Evolutionary conservation across 306 rosid species (phyloP), one percentile per base, ranked within the genome.

Genomic region (Acmispon strigosus): DNA sequence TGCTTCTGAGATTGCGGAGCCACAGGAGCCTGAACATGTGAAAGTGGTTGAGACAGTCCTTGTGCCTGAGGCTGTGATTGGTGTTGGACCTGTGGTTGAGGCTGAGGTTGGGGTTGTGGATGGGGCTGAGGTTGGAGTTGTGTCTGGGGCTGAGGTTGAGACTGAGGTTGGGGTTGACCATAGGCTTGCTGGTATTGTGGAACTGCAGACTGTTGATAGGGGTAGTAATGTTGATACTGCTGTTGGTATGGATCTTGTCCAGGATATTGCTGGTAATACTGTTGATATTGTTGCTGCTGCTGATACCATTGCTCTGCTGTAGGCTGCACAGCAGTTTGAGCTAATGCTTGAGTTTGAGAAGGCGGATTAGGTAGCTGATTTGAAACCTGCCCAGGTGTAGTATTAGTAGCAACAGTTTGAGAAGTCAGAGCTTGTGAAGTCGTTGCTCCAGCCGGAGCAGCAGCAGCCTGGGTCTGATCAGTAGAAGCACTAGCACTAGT

Each of bases 221-320:
- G 95, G 73, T 91, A 84, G 76, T 87, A 89, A 13, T 87, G 88
- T 75, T 90, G 97, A 88, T 90, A 94, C 32, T 91, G 96, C 81
- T 86, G 98, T 74, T 90, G 96, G 66, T 85, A 88, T 36, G 87
- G 90, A 77, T 93, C 97, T 84, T 87, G 89, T 60, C 98, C 97
- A 58, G 96, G 91, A 65, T 88, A 90, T 62, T 90, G 98, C 81
- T 90, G 98, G 68, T 93, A 90, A 75, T 88, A 90, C 80, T 88
- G 96, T 58, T 88, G 96, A 83, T 90, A 90, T 62, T 86, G 96
- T 72, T 90, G 96, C 67, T 92, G 96, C 67, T 92, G 98, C 78
- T 92, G 98, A 78, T 89, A 87, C 97, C 92, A 95, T 75, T 91
- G 97, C 55, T 91, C 99, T 48, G 92, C 63, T 32, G 86, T 87